A percentile compares a stretch with the other conserved stretches of the same genome.
These are phyloP conservation scores for Scutellaria baicalensis DNA, from an alignment of 257 asterid genomes.

Conservation along the genomic window DNA sequence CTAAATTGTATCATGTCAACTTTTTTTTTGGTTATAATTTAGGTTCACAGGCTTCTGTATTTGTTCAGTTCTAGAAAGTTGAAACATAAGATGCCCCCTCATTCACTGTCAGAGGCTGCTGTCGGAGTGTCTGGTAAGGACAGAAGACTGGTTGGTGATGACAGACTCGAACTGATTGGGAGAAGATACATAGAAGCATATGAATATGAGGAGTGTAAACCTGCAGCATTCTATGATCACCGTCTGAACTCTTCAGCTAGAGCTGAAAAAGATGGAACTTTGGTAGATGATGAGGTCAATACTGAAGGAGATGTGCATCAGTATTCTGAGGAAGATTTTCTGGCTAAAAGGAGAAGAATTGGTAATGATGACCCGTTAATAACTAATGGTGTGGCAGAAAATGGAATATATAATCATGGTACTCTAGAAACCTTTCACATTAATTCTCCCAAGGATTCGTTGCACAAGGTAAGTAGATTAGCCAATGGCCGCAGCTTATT, in stretches of 20 bases:
- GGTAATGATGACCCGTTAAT: constrained; percentile 20
- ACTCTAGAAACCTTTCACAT: neutral
- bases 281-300: constrained; percentile 21
- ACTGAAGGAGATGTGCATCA: constrained; percentile 21
- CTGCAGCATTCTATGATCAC: constrained; percentile 17
- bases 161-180: constrained; percentile 14
- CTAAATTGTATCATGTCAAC: constrained; percentile 5
- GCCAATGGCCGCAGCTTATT: constrained; percentile 14
- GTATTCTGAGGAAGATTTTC: constrained; percentile 19
- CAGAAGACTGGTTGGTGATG: constrained; percentile 23
- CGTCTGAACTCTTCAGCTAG: constrained; percentile 18
- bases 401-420: constrained; percentile 12
- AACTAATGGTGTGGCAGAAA: constrained; percentile 18
- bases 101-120: constrained; percentile 11
- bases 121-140: constrained; percentile 23
- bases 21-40: constrained; percentile 9
- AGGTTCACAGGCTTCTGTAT: constrained; percentile 59
- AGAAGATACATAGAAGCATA: constrained; percentile 13
- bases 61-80: constrained; percentile 57
- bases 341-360: constrained; percentile 37
- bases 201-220: constrained; percentile 15
- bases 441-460: constrained; percentile 10
- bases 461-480: constrained; percentile 26
- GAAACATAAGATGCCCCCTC: constrained; percentile 19
- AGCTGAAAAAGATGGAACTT: constrained; percentile 18